Conservation (phyloP, 1,139 yeast species). For the Groenewaldozyma auringiensis region DNA sequence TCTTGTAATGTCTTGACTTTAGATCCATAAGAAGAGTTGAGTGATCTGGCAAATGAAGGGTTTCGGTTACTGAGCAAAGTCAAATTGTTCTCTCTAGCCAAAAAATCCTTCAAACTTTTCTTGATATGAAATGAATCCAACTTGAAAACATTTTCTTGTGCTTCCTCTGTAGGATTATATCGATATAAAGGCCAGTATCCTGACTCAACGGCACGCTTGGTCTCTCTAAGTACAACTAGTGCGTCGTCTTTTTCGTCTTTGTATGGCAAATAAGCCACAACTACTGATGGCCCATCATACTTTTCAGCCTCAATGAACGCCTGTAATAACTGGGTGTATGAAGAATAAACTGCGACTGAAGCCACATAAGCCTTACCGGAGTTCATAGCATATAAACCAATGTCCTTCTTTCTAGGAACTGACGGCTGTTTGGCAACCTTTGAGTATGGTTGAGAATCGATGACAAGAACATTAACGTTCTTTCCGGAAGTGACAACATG, state of each 20-base stretch:
- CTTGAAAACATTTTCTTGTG: slow-evolving; percentile 51
- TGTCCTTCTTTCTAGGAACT: slow-evolving; percentile 70
- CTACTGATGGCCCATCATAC: slow-evolving; percentile 84
- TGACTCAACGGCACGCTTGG: slow-evolving; percentile 82
- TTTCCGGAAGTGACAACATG: slow-evolving; percentile 67
- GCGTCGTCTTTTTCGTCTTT: slow-evolving; percentile 59
- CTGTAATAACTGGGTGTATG: slow-evolving; percentile 86
- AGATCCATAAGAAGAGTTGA: slow-evolving; percentile 55
- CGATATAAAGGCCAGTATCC: slow-evolving; percentile 97
- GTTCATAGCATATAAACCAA: slow-evolving; percentile 93
- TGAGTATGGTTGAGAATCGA: slow-evolving; percentile 84
- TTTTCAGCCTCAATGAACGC: slow-evolving; percentile 84
- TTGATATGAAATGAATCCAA: slow-evolving; percentile 79
- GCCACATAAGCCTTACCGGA: slow-evolving; percentile 89
- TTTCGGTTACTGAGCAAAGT: slow-evolving; percentile 62
- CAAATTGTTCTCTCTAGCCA: slow-evolving; percentile 84
- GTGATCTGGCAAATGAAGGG: slow-evolving; percentile 72
- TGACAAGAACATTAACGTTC: slow-evolving; percentile 75
- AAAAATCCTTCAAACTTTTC: slow-evolving; percentile 66
- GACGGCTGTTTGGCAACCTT: slow-evolving; percentile 27
- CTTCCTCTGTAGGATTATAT: slow-evolving; percentile 56
- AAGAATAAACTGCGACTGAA: slow-evolving; percentile 86
- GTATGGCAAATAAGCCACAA: slow-evolving; percentile 85
- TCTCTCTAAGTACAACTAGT: slow-evolving; percentile 69
- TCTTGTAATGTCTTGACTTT: slow-evolving; percentile 55